Base-by-base conservation (phyloP, 192 early-diverging fungal species). In the Coemansia asiatica region DNA sequence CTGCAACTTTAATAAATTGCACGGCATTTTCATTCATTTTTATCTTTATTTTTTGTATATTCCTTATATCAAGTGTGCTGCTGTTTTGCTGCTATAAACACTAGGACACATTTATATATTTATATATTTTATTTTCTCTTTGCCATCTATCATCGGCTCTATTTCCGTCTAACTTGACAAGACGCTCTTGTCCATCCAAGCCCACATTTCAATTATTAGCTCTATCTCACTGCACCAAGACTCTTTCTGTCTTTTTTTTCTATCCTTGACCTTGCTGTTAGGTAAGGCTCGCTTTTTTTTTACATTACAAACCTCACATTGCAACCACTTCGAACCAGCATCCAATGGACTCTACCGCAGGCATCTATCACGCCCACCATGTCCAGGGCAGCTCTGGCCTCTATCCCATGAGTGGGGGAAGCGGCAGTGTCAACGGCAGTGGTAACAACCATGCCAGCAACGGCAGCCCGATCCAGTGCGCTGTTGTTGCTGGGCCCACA, bases 331-430 rank as follows among this genome's bases (percentile, higher is more conserved):
- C 48, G 31, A 25, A 4, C 46, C 22, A 16, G 19, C 8, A 36
- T 25, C 31, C 31, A 57, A 57, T 74, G 72, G 72, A 74, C 54
- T 65, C 72, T 13, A 59, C 67, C 26, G 26, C 73, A 22, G 67
- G 73, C 13, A 29, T 75, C n/a, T 75, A 69, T 33, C 73, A 60
- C 9, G 5, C 21, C 27, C 46, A 70, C 27, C 67, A 70, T 27
- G 21, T 48, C 21, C 61, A 64, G 48, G 23, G 46, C n/a, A 13
- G 60, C 4, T 13, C 65, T 46, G 68, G 74, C 9, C 62, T 76
- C 40, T 76, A 71, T 26, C 74, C 74, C 21, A 76, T 76, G 69
- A 56, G 26, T 12, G 55, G 40, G 38, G 44, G 56, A 16, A 35
- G 56, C 10, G 40, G 49, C 64, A 25, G 53, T 40, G 21, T 49